These are phyloP conservation scores for Alternaria ventricosa DNA, from an alignment of 2,329 filamentous ascomycete genomes.

Conservation along the genomic window DNA sequence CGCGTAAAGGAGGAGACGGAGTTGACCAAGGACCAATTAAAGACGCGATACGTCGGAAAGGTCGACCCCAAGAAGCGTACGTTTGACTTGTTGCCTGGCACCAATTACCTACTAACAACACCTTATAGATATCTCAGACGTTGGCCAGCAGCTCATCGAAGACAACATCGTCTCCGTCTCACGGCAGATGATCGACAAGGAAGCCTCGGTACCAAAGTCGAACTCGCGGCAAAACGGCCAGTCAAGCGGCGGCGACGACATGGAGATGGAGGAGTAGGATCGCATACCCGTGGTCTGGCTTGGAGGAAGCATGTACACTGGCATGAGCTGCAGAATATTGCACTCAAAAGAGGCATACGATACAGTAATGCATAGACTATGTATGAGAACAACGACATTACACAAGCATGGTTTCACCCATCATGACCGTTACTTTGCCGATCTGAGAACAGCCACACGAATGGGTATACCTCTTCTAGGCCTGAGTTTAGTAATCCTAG, in stretches of 20 bases:
- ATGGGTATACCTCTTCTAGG: background rate
- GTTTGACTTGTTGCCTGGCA: slow-evolving; percentile 28
- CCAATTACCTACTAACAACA: slow-evolving; percentile 20
- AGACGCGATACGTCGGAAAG: slow-evolving; percentile 98
- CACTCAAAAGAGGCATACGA: slow-evolving; percentile 4
- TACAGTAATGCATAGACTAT: slow-evolving; percentile 21
- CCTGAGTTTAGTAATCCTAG: background rate
- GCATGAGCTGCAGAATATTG: background rate
- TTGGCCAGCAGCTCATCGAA: slow-evolving; percentile 95
- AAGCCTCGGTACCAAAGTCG: slow-evolving; percentile 81
- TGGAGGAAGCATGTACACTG: background rate
- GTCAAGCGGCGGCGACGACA: slow-evolving; percentile 37
- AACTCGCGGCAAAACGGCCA: slow-evolving; percentile 37
- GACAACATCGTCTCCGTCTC: slow-evolving; percentile 99
- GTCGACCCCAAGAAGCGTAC: slow-evolving; percentile 96
- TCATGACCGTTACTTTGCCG: background rate
- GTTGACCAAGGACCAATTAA: slow-evolving; percentile 94
- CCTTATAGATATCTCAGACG: slow-evolving; percentile 78
- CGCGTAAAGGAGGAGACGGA: slow-evolving; percentile 98
- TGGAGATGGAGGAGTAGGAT: slow-evolving; percentile 28
- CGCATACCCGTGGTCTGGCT: background rate
- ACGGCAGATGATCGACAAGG: slow-evolving; percentile 99
- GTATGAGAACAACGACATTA: slow-evolving; percentile 19
- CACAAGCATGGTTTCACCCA: background rate
- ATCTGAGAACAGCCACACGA: background rate